Evolutionary conservation across 306 rosid species (phyloP), one percentile per base, ranked within the genome.

Genomic region (Vigna unguiculata): DNA sequence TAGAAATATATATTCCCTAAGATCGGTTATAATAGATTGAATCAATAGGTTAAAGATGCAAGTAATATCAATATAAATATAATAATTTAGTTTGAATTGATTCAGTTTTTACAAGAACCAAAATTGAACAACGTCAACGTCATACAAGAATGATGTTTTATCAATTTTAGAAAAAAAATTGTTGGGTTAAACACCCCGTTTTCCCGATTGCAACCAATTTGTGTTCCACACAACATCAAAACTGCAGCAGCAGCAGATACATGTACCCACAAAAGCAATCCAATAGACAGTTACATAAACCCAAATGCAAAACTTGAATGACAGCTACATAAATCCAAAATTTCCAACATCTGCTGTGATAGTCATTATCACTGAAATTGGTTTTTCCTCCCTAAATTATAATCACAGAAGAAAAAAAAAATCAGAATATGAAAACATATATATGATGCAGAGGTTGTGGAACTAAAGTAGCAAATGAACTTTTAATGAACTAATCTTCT

Each of bases 261-360:
- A 47, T 6, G 28, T 34, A 17, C 38, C 15, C n/a, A 75, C 21
- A 62, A 32, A 5, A 34, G 61, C 21, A 75, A 30, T 46, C 22
- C 17, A 62, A 47, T 47, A 19, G 67, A 63, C 72, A 75, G 52
- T 53, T 52, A 19, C 32, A 75, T 48, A 75, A 62, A 63, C 7
- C 10, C 25, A 24, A 24, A 24, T 24, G 2, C 25, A 24, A 24
- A 24, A 24, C 1, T 2, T 24, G 25, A 24, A 24, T 24, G 25
- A 24, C 2, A 24, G 25, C 2, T 24, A 24, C 2, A 1, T 24
- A 1, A 47, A 30, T 21, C 34, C 36, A 53, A 76, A 65, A 6
- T 4, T 58, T 51, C 30, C 46, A 53, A 36, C 62, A 40, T 40
- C 80, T 52, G 70, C 74, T 53, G 57, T 34, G 11, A 32, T 7